Conservation (phyloP, 805 yeast species). For the Pichia manshurica region DNA sequence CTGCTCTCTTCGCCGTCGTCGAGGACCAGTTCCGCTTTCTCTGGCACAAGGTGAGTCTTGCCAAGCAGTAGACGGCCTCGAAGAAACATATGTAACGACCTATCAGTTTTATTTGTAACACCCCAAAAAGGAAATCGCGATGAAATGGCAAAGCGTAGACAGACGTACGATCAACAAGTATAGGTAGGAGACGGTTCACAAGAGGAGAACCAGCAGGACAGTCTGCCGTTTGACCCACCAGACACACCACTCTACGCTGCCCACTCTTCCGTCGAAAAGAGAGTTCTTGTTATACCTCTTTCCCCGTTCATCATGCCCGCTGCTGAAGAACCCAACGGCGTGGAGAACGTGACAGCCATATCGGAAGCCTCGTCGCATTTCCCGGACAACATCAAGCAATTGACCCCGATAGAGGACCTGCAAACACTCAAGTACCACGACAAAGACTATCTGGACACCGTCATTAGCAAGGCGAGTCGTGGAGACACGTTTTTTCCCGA, state of each 20-base stretch:
- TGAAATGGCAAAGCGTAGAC: no score
- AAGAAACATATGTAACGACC: no score
- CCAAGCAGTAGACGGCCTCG: no score
- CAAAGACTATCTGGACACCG: constrained; percentile 17
- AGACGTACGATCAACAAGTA: no score
- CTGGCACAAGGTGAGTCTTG: background rate
- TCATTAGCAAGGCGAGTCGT: constrained; percentile 21
- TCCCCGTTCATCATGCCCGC: background rate
- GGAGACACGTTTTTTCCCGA: constrained; percentile 27
- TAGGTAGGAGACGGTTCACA: no score
- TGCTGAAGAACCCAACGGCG: background rate
- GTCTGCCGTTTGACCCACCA: no score
- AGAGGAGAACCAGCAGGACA: no score
- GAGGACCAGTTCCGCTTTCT: background rate
- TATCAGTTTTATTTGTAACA: no score
- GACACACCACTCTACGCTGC: no score
- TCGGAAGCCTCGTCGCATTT: constrained; percentile 11
- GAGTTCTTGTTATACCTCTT: no score
- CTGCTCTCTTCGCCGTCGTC: background rate
- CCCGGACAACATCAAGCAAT: constrained; percentile 5
- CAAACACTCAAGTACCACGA: constrained; percentile 9
- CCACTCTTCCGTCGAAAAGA: no score
- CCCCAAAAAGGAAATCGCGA: no score
- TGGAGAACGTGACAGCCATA: background rate
- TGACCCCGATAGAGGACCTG: constrained; percentile 13